Conservation (phyloP, 768 basidiomycete species). For the Auricularia cornea region DNA sequence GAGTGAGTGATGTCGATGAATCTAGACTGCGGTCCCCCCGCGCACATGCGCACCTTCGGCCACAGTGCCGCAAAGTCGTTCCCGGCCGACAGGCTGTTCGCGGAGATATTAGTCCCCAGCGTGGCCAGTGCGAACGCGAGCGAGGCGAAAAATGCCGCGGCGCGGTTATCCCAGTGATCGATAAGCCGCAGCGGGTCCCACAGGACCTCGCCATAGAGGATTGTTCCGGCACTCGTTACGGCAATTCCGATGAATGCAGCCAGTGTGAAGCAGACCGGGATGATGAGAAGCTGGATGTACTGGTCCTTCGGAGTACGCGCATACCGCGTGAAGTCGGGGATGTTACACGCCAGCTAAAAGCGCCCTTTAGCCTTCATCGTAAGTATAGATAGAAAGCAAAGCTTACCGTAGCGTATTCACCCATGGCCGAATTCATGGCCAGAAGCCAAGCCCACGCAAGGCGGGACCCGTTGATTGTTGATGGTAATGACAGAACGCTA, state of each 20-base stretch:
- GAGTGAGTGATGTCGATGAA: not conserved
- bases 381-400: not conserved
- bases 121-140: slow-evolving; percentile 68
- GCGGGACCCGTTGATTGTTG: slow-evolving; percentile 41
- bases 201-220: slow-evolving; percentile 33
- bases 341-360: slow-evolving; percentile 35
- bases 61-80: slow-evolving; percentile 80
- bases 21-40: not conserved
- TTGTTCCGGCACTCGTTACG: slow-evolving; percentile 67
- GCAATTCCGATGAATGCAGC: slow-evolving; percentile 74
- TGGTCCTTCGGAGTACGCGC: slow-evolving; percentile 43
- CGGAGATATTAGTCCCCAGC: slow-evolving; percentile 61
- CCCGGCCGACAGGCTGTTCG: slow-evolving; percentile 68
- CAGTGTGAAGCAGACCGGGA: slow-evolving; percentile 69
- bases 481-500: slow-evolving; percentile 46
- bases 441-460: slow-evolving; percentile 75
- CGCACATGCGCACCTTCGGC: slow-evolving; percentile 30
- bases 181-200: slow-evolving; percentile 78
- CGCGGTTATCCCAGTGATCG: slow-evolving; percentile 76
- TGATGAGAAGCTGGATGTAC: slow-evolving; percentile 66
- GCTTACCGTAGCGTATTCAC: slow-evolving; percentile 50
- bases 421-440: slow-evolving; percentile 64
- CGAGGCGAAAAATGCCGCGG: slow-evolving; percentile 76
- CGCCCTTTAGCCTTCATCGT: not conserved
- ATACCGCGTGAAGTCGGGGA: slow-evolving; percentile 86